Conservation (phyloP, 2,329 filamentous ascomycete genomes). For the Colletotrichum sansevieriae region DNA sequence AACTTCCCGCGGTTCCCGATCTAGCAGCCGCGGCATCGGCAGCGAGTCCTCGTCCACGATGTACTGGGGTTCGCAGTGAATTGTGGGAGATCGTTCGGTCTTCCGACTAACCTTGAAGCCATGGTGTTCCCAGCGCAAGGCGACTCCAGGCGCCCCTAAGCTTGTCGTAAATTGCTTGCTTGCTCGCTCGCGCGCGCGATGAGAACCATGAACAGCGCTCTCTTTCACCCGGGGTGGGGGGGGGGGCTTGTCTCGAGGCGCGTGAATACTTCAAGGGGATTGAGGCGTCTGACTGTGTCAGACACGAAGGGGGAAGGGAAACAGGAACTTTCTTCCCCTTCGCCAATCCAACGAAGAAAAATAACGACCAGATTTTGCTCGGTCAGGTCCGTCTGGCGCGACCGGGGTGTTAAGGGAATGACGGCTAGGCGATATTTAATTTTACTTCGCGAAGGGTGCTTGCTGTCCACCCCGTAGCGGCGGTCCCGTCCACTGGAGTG, state of each 20-base stretch:
- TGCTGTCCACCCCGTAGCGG: slow-evolving; percentile 17
- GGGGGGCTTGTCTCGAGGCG: background rate
- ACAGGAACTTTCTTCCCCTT: background rate
- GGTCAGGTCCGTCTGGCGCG: slow-evolving; percentile 14
- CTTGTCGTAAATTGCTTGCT: background rate
- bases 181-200: slow-evolving; percentile 8
- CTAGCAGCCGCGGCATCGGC: background rate
- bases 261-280: background rate
- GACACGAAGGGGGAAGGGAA: background rate
- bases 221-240: background rate
- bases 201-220: slow-evolving; percentile 4
- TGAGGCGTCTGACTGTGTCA: background rate
- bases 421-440: slow-evolving; percentile 37
- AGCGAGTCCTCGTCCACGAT: too few relatives aligned
- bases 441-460: slow-evolving; percentile 22
- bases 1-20: background rate
- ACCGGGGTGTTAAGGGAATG: slow-evolving; percentile 17
- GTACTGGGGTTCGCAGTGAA: too few relatives aligned
- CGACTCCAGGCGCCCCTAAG: background rate
- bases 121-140: slow-evolving; percentile 32
- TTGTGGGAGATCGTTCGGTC: slow-evolving; percentile 24
- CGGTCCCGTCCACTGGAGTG: slow-evolving; percentile 15
- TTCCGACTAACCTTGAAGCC: slow-evolving; percentile 41
- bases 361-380: slow-evolving; percentile 6
- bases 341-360: slow-evolving; percentile 7